A percentile compares a stretch with the other conserved stretches of the same genome.
Conservation (phyloP, 192 early-diverging fungal genomes). For the Podila epicladia region DNA sequence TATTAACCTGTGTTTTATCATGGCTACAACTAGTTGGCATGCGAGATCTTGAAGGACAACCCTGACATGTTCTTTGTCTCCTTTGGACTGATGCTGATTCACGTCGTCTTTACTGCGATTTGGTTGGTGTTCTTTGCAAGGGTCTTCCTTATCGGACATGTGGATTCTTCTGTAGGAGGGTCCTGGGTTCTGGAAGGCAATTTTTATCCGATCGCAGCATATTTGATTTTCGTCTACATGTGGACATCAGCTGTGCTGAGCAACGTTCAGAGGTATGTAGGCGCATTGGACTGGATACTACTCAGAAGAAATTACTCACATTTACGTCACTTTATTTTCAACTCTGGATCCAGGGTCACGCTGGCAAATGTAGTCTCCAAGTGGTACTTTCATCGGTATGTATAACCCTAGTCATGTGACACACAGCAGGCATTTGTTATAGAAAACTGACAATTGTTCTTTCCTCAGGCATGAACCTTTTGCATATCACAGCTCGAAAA, state of each 20-base stretch:
- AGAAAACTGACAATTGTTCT: neutral
- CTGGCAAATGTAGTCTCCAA: slow-evolving; percentile 77
- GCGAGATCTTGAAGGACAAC: slow-evolving; percentile 76
- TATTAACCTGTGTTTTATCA: neutral
- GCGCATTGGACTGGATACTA: neutral
- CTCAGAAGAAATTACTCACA: neutral
- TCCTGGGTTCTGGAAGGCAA: slow-evolving; percentile 63
- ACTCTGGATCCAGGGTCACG: slow-evolving; percentile 53
- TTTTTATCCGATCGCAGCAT: slow-evolving; percentile 61
- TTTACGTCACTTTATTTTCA: neutral
- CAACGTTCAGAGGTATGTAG: slow-evolving; percentile 71
- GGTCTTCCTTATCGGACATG: slow-evolving; percentile 68
- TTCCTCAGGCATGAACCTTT: slow-evolving; percentile 45
- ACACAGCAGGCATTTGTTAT: neutral
- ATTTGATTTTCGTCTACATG: slow-evolving; percentile 76
- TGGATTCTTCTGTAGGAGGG: slow-evolving; percentile 14
- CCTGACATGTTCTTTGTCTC: slow-evolving; percentile 75
- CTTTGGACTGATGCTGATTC: slow-evolving; percentile 60
- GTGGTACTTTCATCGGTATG: slow-evolving; percentile 81
- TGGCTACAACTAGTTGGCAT: slow-evolving; percentile 65
- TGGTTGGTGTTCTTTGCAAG: slow-evolving; percentile 77
- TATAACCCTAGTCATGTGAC: neutral
- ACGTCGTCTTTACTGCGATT: slow-evolving; percentile 66
- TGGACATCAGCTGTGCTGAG: slow-evolving; percentile 79
- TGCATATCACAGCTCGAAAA: slow-evolving; percentile 46